Percentiles rank a stretch among this genome's conserved stretches.
Evolutionary conservation across 1,284 basidiomycete species (phyloP).

Genomic region (Austropuccinia psidii): DNA sequence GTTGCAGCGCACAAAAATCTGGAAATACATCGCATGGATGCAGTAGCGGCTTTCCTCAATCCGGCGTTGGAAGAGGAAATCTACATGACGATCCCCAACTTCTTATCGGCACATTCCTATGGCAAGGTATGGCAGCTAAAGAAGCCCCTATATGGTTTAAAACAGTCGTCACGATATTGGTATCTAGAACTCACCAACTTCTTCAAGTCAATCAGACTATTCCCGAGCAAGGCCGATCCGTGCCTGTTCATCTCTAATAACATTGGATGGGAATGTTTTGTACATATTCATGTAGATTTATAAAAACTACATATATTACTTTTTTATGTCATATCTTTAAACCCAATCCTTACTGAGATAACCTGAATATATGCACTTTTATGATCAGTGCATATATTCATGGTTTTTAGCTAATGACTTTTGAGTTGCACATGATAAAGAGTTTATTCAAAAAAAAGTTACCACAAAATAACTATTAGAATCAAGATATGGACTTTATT

Average conservation of each 20-base stretch:
- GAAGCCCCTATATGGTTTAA: constrained; percentile 28
- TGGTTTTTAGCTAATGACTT: too few relatives aligned
- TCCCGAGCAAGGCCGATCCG: not conserved
- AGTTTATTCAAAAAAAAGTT: too few relatives aligned
- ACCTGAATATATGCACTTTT: too few relatives aligned
- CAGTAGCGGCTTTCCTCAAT: not conserved
- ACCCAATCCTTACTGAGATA: too few relatives aligned
- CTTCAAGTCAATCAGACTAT: not conserved
- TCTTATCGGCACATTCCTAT: not conserved
- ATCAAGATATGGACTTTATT: too few relatives aligned
- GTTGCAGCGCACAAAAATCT: not conserved
- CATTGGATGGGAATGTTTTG: not conserved
- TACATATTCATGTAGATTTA: not conserved
- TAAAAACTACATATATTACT: too few relatives aligned
- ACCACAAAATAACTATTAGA: too few relatives aligned
- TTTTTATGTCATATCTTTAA: too few relatives aligned
- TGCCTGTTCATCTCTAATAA: not conserved
- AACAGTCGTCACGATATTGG: constrained; percentile 25
- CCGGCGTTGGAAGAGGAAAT: not conserved
- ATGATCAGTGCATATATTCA: too few relatives aligned
- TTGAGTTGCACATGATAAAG: too few relatives aligned
- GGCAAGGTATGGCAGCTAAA: constrained; percentile 4
- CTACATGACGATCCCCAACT: not conserved
- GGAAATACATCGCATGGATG: not conserved
- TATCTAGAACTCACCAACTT: not conserved